Percentiles rank a stretch among this genome's conserved stretches.
These are phyloP conservation scores for Allium sativum DNA, from an alignment of 106 monocot genomes.

Conservation along the genomic window DNA sequence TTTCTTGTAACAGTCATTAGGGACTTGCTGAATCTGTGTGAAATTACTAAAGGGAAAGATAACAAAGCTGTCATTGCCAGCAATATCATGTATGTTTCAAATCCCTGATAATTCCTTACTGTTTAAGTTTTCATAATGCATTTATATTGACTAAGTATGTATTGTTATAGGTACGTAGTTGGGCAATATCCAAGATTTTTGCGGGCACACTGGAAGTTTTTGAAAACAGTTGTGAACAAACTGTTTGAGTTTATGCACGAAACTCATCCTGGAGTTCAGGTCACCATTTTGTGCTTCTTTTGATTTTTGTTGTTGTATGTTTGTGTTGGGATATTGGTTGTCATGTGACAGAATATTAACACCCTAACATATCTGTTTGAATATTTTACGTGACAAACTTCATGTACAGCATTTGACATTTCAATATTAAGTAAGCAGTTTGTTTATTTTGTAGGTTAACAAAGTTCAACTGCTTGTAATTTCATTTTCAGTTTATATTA, in stretches of 20 bases:
- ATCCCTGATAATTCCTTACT: background rate
- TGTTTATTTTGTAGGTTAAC: too few relatives aligned
- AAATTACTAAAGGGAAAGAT: slow-evolving; percentile 98
- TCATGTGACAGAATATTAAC: background rate
- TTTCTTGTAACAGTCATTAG: slow-evolving; percentile 99
- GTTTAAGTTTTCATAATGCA: background rate
- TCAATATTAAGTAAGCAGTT: too few relatives aligned
- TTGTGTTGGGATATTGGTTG: background rate
- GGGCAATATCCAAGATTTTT: slow-evolving; percentile 98
- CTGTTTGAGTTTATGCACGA: slow-evolving; percentile 99
- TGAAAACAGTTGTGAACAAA: slow-evolving; percentile 98
- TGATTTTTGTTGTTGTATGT: background rate
- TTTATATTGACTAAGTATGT: slow-evolving; percentile 7
- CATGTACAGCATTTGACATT: too few relatives aligned
- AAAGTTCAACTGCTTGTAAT: too few relatives aligned
- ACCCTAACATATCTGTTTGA: too few relatives aligned
- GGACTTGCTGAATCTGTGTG: slow-evolving; percentile 91
- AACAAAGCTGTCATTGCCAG: slow-evolving; percentile 99
- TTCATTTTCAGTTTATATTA: background rate
- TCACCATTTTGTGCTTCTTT: slow-evolving; percentile 8
- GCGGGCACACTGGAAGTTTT: slow-evolving; percentile 98
- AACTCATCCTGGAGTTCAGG: slow-evolving; percentile 99
- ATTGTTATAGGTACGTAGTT: slow-evolving; percentile 80
- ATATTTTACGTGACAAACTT: too few relatives aligned
- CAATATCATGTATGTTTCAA: slow-evolving; percentile 74